These are phyloP conservation scores for Rubroboletus satanas DNA, from an alignment of 768 basidiomycete genomes.

Conservation along the genomic window DNA sequence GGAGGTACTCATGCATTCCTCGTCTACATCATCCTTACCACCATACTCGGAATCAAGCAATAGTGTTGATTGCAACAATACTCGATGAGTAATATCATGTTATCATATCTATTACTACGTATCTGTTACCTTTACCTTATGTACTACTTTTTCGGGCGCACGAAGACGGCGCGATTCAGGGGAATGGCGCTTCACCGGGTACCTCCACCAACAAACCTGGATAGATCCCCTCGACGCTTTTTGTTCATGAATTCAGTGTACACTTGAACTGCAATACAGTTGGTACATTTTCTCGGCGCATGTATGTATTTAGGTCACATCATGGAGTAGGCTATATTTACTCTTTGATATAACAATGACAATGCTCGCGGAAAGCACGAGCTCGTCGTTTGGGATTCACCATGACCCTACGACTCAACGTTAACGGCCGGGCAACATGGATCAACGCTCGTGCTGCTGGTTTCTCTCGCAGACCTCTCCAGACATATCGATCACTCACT, in stretches of 20 bases:
- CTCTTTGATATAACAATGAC: background rate
- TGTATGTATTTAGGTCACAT: background rate
- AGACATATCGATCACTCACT: conserved; percentile 31
- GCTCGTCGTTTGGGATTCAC: background rate
- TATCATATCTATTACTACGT: conserved; percentile 16
- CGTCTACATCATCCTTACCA: conserved; percentile 40
- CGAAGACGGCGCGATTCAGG: background rate
- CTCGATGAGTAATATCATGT: conserved; percentile 3
- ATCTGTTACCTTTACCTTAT: conserved; percentile 29
- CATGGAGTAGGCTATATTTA: background rate
- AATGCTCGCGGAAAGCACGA: background rate
- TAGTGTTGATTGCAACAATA: conserved; percentile 1
- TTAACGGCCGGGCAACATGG: background rate
- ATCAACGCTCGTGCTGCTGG: background rate
- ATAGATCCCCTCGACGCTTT: conserved; percentile 10
- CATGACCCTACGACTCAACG: conserved; percentile 6
- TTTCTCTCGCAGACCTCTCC: conserved; percentile 7
- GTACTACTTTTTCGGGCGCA: conserved; percentile 3
- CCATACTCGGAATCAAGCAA: conserved; percentile 37
- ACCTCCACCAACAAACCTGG: background rate
- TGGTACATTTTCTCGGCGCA: background rate
- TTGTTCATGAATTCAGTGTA: conserved; percentile 20
- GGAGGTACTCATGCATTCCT: conserved; percentile 31
- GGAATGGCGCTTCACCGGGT: background rate
- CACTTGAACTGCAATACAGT: conserved; percentile 2